Evolutionary conservation across 2,329 filamentous ascomycete species (phyloP).

Genomic region (Gnomoniopsis sp.): DNA sequence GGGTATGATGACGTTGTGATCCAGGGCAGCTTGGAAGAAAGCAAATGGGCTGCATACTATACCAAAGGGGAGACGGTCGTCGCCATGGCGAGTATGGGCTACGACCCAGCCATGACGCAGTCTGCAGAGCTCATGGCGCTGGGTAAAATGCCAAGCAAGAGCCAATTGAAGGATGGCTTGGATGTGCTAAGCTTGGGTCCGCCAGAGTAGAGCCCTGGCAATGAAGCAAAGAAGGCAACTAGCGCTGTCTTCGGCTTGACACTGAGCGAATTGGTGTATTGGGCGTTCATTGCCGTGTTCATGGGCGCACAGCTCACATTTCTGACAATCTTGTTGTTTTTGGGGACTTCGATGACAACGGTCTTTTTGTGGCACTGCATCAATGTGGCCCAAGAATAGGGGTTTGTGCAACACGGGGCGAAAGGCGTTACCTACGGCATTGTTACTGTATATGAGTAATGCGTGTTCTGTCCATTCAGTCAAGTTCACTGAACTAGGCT

Average conservation of each 20-base stretch:
- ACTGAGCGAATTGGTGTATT: not conserved
- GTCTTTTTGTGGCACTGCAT: not conserved
- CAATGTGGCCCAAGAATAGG: not conserved
- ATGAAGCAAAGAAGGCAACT: not conserved
- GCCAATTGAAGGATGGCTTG: constrained; percentile 63
- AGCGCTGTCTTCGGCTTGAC: not conserved
- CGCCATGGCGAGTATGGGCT: constrained; percentile 86
- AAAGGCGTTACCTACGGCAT: not conserved
- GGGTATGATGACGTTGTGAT: constrained; percentile 87
- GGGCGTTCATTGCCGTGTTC: constrained; percentile 1
- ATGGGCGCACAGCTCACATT: not conserved
- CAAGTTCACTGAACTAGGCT: no score
- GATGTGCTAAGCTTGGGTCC: constrained; percentile 45
- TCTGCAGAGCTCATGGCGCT: constrained; percentile 79
- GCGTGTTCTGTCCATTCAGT: not conserved
- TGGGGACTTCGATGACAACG: not conserved
- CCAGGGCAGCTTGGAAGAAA: constrained; percentile 70
- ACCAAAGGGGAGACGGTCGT: constrained; percentile 81
- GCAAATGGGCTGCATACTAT: constrained; percentile 88
- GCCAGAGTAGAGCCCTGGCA: constrained; percentile 26
- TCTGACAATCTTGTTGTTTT: not conserved
- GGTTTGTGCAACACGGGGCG: not conserved
- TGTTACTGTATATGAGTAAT: not conserved
- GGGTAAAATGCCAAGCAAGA: constrained; percentile 80
- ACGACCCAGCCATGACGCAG: constrained; percentile 83